Percentiles rank a stretch among this genome's conserved stretches.
Evolutionary conservation across 192 early-diverging fungal species (phyloP).

Genomic region (Coemansia sp.): DNA sequence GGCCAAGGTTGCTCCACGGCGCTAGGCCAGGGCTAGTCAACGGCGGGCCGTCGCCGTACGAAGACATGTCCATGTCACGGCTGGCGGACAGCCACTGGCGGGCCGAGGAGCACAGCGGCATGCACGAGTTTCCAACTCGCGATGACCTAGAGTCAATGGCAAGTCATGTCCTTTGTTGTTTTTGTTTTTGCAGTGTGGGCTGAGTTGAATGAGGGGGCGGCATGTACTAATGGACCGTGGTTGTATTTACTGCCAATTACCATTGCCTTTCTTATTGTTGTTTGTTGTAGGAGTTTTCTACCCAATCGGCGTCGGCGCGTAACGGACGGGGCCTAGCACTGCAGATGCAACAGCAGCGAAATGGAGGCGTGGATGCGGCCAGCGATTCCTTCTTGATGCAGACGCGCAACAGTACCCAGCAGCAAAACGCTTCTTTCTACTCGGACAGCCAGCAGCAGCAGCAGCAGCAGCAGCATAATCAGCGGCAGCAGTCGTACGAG

Average conservation of each 20-base stretch:
- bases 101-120: conserved; percentile 7
- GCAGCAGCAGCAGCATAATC: conserved; percentile 3
- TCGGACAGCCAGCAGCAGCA: conserved; percentile 15
- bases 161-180: conserved; percentile 1
- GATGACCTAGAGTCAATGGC: conserved; percentile 36
- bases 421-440: conserved; percentile 13
- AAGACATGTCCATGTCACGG: conserved; percentile 27
- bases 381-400: conserved; percentile 12
- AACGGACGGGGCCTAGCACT: too few species aligned
- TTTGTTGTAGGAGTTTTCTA: conserved; percentile 25
- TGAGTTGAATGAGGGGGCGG: too few species aligned
- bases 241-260: background rate
- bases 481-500: background rate
- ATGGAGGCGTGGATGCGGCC: background rate
- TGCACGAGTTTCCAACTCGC: conserved; percentile 2
- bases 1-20: too few species aligned
- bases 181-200: background rate
- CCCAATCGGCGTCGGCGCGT: conserved; percentile 13
- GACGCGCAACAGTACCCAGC: conserved; percentile 7
- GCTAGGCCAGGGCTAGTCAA: background rate
- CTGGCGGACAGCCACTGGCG: conserved; percentile 37
- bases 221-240: background rate
- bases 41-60: background rate
- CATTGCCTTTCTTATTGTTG: background rate
- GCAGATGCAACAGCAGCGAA: too few species aligned